Percentiles rank a stretch among this genome's conserved stretches.
Evolutionary conservation across 2,329 filamentous ascomycete genomes (phyloP).

Genomic region (Pestalotiopsis sp.): DNA sequence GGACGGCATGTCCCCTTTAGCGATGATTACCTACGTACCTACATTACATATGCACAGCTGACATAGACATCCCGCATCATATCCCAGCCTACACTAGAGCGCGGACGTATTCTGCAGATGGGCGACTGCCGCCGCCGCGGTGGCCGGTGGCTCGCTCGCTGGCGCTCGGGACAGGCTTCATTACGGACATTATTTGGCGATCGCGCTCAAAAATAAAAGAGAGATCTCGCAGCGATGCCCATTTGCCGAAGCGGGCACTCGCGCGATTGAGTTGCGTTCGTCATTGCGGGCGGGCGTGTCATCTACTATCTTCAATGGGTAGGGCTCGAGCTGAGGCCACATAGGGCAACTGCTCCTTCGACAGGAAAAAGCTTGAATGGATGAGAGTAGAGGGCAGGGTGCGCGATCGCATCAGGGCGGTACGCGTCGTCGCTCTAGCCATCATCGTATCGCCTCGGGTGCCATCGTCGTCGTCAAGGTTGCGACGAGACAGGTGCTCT

Average conservation of each 20-base stretch:
- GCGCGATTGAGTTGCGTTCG: background rate
- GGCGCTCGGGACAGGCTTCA: background rate
- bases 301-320: background rate
- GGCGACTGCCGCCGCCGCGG: background rate
- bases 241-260: background rate
- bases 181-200: background rate
- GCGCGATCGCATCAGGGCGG: conserved; percentile 9
- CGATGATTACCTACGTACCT: background rate
- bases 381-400: conserved; percentile 6
- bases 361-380: conserved; percentile 1
- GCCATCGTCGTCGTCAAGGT: conserved; percentile 3
- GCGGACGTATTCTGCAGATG: background rate
- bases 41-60: background rate
- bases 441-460: background rate
- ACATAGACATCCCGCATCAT: background rate
- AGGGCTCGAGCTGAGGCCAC: conserved; percentile 11
- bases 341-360: background rate
- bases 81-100: background rate
- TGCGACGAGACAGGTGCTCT: conserved; percentile 3
- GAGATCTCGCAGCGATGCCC: background rate
- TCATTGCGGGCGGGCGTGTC: background rate
- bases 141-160: background rate
- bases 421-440: conserved; percentile 10
- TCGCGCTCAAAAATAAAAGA: background rate
- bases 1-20: background rate